Conservation (phyloP, 2,329 filamentous ascomycete genomes). For the Aciculosporium take region DNA sequence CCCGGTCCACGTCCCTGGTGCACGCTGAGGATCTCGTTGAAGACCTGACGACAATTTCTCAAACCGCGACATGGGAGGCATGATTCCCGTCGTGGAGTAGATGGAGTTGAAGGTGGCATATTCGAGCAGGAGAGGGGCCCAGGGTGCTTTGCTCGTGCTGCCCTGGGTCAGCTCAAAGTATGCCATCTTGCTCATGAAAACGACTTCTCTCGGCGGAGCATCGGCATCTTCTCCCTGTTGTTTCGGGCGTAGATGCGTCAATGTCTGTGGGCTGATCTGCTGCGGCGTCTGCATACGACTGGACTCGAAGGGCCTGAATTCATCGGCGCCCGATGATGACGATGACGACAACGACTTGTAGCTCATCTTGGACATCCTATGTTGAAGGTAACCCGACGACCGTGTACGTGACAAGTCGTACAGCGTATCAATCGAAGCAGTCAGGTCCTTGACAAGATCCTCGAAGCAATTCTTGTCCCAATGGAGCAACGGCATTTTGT, state of each 20-base stretch:
- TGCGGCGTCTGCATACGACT: conserved; percentile 47
- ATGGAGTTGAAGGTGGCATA: conserved; percentile 52
- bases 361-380: conserved; percentile 16
- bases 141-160: conserved; percentile 28
- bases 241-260: conserved; percentile 33
- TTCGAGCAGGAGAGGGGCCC: conserved; percentile 51
- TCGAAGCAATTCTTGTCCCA: conserved; percentile 63
- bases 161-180: conserved; percentile 33
- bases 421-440: conserved; percentile 63
- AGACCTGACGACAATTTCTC: conserved; percentile 47
- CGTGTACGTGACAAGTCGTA: conserved; percentile 62
- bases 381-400: conserved; percentile 26
- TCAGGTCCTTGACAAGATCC: conserved; percentile 60
- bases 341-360: conserved; percentile 16
- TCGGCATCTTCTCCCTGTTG: conserved; percentile 20
- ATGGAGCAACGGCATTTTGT: conserved; percentile 41
- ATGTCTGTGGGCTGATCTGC: conserved; percentile 39
- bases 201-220: conserved; percentile 29
- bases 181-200: conserved; percentile 34
- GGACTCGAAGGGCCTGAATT: conserved; percentile 40
- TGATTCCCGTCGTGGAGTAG: conserved; percentile 46
- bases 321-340: conserved; percentile 22
- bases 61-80: conserved; percentile 49
- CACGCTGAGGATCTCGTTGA: conserved; percentile 37
- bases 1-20: conserved; percentile 44